Evolutionary conservation across 306 rosid species (phyloP).

Genomic region (Fragaria nilgerrensis): DNA sequence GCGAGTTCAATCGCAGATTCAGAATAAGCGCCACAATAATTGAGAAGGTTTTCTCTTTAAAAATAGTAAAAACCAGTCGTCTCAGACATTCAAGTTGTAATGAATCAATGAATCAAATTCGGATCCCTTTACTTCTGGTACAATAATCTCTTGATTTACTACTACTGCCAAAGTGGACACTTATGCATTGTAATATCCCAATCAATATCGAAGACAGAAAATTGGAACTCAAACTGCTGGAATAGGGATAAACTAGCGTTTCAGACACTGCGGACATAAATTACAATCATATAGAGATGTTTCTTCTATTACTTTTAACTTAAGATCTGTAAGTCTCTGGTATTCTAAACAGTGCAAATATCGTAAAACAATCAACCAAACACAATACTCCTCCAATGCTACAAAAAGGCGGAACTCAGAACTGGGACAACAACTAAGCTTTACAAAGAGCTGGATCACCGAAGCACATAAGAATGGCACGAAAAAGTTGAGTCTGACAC

Average conservation of each 20-base stretch:
- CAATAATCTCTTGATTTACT: background rate
- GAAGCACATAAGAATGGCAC: background rate
- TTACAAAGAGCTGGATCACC: slow-evolving; percentile 18
- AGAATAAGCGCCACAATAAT: too few relatives aligned
- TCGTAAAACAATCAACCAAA: slow-evolving; percentile 14
- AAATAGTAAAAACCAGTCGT: too few relatives aligned
- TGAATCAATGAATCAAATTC: too few relatives aligned
- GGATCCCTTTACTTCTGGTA: background rate
- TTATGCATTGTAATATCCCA: background rate
- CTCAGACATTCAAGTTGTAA: too few relatives aligned
- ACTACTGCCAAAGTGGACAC: background rate
- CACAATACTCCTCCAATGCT: slow-evolving; percentile 17
- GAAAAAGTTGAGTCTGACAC: background rate
- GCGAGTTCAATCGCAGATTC: too few relatives aligned
- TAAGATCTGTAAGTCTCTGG: background rate
- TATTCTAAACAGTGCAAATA: slow-evolving; percentile 8
- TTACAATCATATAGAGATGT: background rate
- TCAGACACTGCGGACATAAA: background rate
- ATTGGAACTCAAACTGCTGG: background rate
- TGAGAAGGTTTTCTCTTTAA: too few relatives aligned
- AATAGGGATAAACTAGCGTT: background rate
- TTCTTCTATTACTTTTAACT: slow-evolving; percentile 6
- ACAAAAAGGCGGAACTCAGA: slow-evolving; percentile 7
- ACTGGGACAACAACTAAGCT: background rate
- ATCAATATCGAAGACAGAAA: background rate